Evolutionary conservation across 148 eudicot species (phyloP).

Genomic region (Chenopodium album): DNA sequence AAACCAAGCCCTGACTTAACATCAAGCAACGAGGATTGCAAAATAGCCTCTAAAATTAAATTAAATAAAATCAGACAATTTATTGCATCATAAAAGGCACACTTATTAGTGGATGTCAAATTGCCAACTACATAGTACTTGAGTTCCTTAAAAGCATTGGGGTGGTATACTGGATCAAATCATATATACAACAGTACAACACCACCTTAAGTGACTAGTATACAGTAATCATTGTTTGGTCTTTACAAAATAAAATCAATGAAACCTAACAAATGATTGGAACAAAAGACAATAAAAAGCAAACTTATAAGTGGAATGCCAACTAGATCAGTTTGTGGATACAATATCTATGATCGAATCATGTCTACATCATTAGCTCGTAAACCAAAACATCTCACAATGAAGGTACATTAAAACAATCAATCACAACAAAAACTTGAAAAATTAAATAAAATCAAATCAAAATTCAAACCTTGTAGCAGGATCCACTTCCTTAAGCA

Average conservation of each 20-base stretch:
- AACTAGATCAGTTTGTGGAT: too few relatives aligned
- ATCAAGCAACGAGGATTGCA: neutral
- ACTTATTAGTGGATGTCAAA: neutral
- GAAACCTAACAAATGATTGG: neutral
- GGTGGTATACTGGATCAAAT: neutral
- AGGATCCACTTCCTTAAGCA: conserved; percentile 88
- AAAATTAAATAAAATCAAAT: neutral
- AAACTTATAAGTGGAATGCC: too few relatives aligned
- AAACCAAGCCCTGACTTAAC: neutral
- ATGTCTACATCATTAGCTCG: neutral
- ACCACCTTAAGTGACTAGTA: neutral
- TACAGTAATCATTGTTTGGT: neutral
- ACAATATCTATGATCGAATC: too few relatives aligned
- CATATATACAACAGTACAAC: neutral
- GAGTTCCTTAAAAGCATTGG: too few relatives aligned
- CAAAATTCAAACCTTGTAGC: conserved; percentile 67
- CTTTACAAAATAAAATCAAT: too few relatives aligned
- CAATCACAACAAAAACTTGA: neutral
- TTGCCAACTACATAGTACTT: neutral
- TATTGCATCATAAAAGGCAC: neutral
- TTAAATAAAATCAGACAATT: neutral
- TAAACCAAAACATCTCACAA: neutral
- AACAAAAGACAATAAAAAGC: neutral
- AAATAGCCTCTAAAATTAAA: neutral
- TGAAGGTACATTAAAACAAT: neutral